Percentiles rank a stretch among this genome's conserved stretches.
phyloP scores from a whole-genome alignment of 345 rosid species.

The Eucalyptus sideroxylon region DNA sequence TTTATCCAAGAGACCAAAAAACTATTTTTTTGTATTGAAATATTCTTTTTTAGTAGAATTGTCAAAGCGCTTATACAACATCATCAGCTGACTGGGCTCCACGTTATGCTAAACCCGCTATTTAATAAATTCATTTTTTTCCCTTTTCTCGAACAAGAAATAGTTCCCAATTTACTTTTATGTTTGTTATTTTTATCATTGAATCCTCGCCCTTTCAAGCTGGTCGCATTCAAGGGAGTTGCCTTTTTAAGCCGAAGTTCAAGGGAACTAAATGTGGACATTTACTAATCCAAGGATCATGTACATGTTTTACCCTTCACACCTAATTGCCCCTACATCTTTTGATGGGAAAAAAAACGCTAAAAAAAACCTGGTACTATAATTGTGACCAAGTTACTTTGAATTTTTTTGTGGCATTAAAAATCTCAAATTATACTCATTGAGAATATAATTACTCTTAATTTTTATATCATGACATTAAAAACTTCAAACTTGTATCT shows the following conservation, averaged over 20 bases:
- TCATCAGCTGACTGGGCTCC: neutral
- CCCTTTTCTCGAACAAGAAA: neutral
- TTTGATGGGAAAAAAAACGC: neutral
- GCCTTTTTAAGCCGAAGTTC: neutral
- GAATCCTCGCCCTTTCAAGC: neutral
- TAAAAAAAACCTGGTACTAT: neutral
- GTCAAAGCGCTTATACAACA: neutral
- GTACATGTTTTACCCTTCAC: neutral
- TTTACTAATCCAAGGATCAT: neutral
- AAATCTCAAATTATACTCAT: too few relatives aligned
- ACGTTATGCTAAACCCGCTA: neutral
- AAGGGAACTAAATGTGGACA: neutral
- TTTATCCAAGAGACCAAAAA: neutral
- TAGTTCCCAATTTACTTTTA: neutral
- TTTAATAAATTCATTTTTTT: neutral
- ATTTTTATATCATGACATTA: neutral
- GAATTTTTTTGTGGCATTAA: neutral
- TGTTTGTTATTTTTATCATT: neutral
- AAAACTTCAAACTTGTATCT: fast-evolving
- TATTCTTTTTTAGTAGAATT: neutral
- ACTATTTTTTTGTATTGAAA: too few relatives aligned
- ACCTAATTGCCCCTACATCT: neutral
- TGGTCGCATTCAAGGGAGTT: neutral
- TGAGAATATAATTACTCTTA: neutral
- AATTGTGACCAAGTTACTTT: neutral